These are phyloP conservation scores for Calycina marina DNA, from an alignment of 2,329 filamentous ascomycete species.

Conservation along the genomic window DNA sequence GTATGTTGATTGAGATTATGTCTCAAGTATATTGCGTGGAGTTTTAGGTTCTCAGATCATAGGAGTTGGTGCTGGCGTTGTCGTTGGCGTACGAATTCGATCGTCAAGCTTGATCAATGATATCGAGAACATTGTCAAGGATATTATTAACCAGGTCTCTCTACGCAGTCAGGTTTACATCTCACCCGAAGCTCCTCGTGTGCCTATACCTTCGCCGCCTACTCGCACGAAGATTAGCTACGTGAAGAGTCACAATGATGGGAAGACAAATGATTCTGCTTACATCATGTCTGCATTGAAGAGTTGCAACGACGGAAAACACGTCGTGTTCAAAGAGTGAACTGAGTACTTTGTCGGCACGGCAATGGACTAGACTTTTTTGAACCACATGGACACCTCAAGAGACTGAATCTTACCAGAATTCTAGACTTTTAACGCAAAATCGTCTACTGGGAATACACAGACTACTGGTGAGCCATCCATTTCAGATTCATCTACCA, in stretches of 20 bases:
- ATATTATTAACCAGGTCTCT: no score
- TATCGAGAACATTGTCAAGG: no score
- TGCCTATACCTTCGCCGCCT: constrained; percentile 9
- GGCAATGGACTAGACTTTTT: constrained; percentile 48
- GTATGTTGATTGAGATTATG: no score
- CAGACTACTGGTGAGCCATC: constrained; percentile 52
- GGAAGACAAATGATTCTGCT: constrained; percentile 23
- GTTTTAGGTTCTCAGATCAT: no score
- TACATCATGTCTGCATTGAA: constrained; percentile 40
- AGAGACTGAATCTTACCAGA: not conserved
- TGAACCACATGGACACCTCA: constrained; percentile 45
- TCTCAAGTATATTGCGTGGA: no score
- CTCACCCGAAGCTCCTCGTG: no score
- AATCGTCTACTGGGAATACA: constrained; percentile 56
- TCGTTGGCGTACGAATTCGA: no score
- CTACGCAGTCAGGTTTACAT: no score
- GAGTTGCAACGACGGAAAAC: constrained; percentile 45
- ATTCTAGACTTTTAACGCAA: no score
- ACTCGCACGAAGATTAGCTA: constrained; percentile 16
- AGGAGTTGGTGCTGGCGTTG: no score
- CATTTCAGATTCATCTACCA: constrained; percentile 51
- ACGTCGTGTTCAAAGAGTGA: constrained; percentile 41
- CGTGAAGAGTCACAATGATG: constrained; percentile 16
- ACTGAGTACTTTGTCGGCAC: constrained; percentile 47
- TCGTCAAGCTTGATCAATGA: no score